Base-by-base conservation (phyloP, 202 grass and related monocot genomes). In the Panicum virgatum region DNA sequence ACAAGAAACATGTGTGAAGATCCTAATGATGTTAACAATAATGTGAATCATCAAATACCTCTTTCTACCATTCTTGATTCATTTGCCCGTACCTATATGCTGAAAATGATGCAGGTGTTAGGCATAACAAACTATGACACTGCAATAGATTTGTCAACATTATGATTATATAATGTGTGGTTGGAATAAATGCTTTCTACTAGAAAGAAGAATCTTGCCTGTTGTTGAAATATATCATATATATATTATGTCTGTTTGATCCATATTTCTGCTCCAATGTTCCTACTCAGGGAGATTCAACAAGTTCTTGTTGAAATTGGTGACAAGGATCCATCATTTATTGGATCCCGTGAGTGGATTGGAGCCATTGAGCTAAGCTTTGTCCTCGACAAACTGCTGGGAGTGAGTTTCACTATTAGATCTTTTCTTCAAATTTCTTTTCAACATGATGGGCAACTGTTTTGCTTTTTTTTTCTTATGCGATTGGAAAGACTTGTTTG, bases 301-400 rank as follows among this genome's bases (percentile, higher is more conserved):
- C 84, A 93, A 86, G 85, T 89, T 72, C 92, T 98, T 93, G 96
- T 95, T 84, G 90, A 98, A 57, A 93, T 98, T 29, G 96, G 92
- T 47, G 96, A 98, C 66, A 98, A 98, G 80, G 88, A 95, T 78
- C 80, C 86, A 39, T 88, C 92, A 59, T 98, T 98, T 89, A 75
- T 98, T 81, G 92, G 96, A 78, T 98, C 96, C 39, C 88, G 73
- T 22, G 96, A 98, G 52, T 98, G 96, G 96, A 98, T 98, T 87
- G 96, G 96, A 91, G 95, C 95, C 52, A 95, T 95, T 70, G 95
- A 98, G 65, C 59, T 98, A 42, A 98, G 95, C 84, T 98, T 93
- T 69, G 92, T 90, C 75, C 92, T 98, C 52, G 95, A 98, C 60
- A 98, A 93, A 91, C 88, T 98, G 61, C 80, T 98, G 60, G 90